Evolutionary conservation across 2,329 filamentous ascomycete genomes (phyloP).

Genomic region (Teratosphaeria destructans): DNA sequence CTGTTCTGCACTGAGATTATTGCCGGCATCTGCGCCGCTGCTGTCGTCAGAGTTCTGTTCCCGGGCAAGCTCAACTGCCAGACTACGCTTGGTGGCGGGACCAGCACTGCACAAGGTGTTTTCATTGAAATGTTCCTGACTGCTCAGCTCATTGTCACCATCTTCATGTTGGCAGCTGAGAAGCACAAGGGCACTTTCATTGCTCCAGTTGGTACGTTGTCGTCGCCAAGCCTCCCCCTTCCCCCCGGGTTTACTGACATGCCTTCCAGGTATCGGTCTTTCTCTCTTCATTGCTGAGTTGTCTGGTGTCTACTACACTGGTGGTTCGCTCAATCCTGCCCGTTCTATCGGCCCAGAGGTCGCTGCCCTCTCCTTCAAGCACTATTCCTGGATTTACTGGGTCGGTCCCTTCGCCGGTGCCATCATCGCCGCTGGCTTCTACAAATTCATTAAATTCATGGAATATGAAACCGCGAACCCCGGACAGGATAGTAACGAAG

Average conservation of each 20-base stretch:
- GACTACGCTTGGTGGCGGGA: not conserved
- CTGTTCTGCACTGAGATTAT: slow-evolving; percentile 24
- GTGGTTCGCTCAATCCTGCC: slow-evolving; percentile 25
- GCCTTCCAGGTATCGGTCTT: slow-evolving; percentile 49
- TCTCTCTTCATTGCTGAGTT: slow-evolving; percentile 49
- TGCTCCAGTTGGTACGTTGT: slow-evolving; percentile 46
- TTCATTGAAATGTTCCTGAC: slow-evolving; percentile 26
- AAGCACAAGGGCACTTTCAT: slow-evolving; percentile 34
- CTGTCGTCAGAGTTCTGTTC: slow-evolving; percentile 19
- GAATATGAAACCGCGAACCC: slow-evolving; percentile 24
- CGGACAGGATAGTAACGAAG: not conserved
- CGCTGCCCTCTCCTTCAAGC: slow-evolving; percentile 10
- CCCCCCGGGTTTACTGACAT: not conserved
- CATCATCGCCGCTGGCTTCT: slow-evolving; percentile 17
- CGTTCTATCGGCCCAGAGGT: slow-evolving; percentile 22
- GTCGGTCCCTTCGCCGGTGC: slow-evolving; percentile 17
- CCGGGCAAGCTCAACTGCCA: not conserved
- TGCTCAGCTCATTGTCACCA: slow-evolving; percentile 20
- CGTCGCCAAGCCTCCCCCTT: not conserved
- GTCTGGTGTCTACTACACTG: slow-evolving; percentile 20
- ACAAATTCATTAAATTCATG: slow-evolving; percentile 20
- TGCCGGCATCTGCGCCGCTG: slow-evolving; percentile 22
- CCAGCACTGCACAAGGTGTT: slow-evolving; percentile 15
- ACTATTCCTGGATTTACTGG: slow-evolving; percentile 10
- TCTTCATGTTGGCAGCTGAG: slow-evolving; percentile 27